Percentiles rank a stretch among this genome's conserved stretches.
These are phyloP conservation scores for Euphorbia schlechtendalii DNA, from an alignment of 441 rosid genomes.

Conservation along the genomic window DNA sequence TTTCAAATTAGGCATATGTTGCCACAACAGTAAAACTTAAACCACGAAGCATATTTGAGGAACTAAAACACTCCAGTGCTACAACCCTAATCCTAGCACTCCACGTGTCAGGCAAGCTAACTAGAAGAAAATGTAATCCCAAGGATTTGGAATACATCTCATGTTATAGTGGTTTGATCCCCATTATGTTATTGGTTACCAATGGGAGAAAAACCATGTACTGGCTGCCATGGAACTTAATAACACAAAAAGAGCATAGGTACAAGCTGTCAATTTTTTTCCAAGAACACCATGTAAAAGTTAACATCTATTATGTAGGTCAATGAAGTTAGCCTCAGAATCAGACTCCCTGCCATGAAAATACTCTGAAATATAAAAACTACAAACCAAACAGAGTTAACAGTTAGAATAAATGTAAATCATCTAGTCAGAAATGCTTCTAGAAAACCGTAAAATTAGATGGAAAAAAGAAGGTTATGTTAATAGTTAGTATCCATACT, in stretches of 20 bases:
- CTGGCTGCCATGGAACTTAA: background rate
- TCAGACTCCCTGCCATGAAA: slow-evolving; percentile 45
- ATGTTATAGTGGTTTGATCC: background rate
- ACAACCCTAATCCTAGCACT: background rate
- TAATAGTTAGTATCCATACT: slow-evolving; percentile 99
- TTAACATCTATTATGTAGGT: slow-evolving; percentile 27
- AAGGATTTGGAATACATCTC: background rate
- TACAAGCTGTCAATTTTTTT: slow-evolving; percentile 22
- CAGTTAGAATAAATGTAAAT: slow-evolving; percentile 46
- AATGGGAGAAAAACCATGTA: background rate
- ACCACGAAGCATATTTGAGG: background rate
- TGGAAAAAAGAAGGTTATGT: slow-evolving; percentile 73
- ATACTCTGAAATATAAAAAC: slow-evolving; percentile 28
- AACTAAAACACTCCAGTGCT: slow-evolving; percentile 10
- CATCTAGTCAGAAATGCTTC: slow-evolving; percentile 54
- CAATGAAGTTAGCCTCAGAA: slow-evolving; percentile 44
- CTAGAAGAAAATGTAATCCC: slow-evolving; percentile 2
- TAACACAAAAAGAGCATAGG: background rate
- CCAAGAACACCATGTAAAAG: slow-evolving; percentile 26
- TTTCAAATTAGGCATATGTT: slow-evolving; percentile 8
- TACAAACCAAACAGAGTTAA: slow-evolving; percentile 43
- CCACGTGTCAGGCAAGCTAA: slow-evolving; percentile 16
- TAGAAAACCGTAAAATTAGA: slow-evolving; percentile 56
- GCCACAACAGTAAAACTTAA: slow-evolving; percentile 12
- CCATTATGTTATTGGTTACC: background rate